Percentiles rank a stretch among this genome's conserved stretches.
phyloP scores from a whole-genome alignment of 306 rosid species.

The Medicago ruthenica region DNA sequence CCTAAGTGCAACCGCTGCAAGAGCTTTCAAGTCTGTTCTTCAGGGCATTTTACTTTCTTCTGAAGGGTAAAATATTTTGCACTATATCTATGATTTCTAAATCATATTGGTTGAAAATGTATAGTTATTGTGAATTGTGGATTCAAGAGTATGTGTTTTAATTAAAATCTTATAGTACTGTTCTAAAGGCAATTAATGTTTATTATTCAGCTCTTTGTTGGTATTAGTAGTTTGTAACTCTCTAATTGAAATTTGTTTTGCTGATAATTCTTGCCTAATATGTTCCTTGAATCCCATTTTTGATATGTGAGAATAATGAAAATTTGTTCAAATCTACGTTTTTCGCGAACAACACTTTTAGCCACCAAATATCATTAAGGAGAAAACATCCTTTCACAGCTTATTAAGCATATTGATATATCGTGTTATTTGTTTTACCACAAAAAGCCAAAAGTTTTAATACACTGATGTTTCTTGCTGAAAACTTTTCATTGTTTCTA shows the following conservation, averaged over 20 bases:
- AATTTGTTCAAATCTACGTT: not conserved
- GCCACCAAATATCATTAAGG: conserved; percentile 14
- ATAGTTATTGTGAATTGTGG: not conserved
- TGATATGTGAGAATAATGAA: conserved; percentile 21
- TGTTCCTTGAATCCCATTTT: conserved; percentile 33
- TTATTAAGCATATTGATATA: conserved; percentile 6
- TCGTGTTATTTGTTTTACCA: too few relatives aligned
- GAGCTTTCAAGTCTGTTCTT: conserved; percentile 99
- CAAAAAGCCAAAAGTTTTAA: too few relatives aligned
- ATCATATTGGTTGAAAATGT: not conserved
- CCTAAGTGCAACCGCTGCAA: conserved; percentile 95
- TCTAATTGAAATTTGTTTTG: conserved; percentile 22
- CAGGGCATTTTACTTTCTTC: conserved; percentile 94
- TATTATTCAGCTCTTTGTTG: conserved; percentile 24
- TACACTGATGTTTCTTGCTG: too few relatives aligned
- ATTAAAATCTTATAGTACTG: conserved; percentile 12
- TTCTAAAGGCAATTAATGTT: conserved; percentile 22
- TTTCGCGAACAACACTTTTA: not conserved
- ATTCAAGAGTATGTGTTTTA: not conserved
- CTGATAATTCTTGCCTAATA: conserved; percentile 11
- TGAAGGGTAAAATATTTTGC: conserved; percentile 76
- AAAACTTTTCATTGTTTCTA: too few relatives aligned
- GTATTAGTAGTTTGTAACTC: conserved; percentile 22
- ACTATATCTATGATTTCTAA: conserved; percentile 29
- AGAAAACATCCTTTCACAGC: not conserved